Evolutionary conservation across 768 basidiomycete species (phyloP).

Genomic region (Boletus pseudo-olivaceus): DNA sequence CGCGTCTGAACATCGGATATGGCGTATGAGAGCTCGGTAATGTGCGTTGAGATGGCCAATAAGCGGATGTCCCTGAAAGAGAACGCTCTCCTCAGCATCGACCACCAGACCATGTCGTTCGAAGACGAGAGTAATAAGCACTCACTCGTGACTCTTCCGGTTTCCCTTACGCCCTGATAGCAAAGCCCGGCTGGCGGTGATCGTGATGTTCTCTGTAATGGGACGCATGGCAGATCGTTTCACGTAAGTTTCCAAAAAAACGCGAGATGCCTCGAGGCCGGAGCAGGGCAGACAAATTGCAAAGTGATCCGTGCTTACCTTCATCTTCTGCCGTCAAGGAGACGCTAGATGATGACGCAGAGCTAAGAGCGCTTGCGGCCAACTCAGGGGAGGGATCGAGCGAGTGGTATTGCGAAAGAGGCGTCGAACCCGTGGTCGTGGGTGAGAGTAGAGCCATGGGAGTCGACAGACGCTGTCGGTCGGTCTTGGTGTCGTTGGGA

Average conservation of each 20-base stretch:
- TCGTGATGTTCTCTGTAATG: constrained; percentile 65
- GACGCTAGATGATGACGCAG: constrained; percentile 44
- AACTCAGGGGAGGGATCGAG: constrained; percentile 28
- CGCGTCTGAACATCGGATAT: constrained; percentile 89
- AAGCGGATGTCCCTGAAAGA: constrained; percentile 64
- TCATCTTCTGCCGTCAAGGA: constrained; percentile 60
- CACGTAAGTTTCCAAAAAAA: constrained; percentile 33
- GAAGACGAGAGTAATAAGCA: constrained; percentile 21
- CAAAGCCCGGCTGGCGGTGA: constrained; percentile 52
- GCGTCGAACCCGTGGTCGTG: constrained; percentile 28
- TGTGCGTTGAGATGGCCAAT: constrained; percentile 76
- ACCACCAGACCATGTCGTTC: constrained; percentile 27
- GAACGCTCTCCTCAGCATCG: constrained; percentile 23
- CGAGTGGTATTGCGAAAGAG: constrained; percentile 33
- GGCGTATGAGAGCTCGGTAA: constrained; percentile 82
- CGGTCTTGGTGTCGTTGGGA: constrained; percentile 8
- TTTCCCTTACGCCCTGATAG: constrained; percentile 44
- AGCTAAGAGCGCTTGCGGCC: constrained; percentile 19
- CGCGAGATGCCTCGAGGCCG: constrained; percentile 23
- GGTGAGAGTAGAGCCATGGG: constrained; percentile 25
- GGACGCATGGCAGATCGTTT: constrained; percentile 28
- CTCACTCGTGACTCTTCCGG: constrained; percentile 67
- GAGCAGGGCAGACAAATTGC: constrained; percentile 7
- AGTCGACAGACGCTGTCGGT: neutral
- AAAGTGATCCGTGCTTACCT: constrained; percentile 42